Conservation (phyloP, 805 yeast genomes). For the Hanseniaspora valbyensis region DNA sequence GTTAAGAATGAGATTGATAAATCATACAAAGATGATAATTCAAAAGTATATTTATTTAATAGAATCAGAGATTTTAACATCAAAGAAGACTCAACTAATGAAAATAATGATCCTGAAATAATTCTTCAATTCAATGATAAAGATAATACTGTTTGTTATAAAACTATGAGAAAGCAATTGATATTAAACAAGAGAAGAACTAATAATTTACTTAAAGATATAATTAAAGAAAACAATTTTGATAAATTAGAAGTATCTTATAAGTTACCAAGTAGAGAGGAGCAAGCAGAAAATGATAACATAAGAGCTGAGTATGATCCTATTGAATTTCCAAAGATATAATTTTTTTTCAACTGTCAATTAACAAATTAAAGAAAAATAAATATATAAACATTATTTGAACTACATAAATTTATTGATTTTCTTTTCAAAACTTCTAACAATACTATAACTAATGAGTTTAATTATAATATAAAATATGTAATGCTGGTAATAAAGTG, state of each 20-base stretch:
- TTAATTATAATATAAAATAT: too few species aligned
- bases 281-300: constrained; percentile 46
- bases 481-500: too few species aligned
- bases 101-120: constrained; percentile 38
- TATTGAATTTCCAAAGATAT: constrained; percentile 42
- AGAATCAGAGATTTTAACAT: constrained; percentile 75
- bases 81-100: constrained; percentile 29
- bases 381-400: not conserved
- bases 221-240: constrained; percentile 44
- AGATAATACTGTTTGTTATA: constrained; percentile 54
- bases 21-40: constrained; percentile 37
- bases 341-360: too few species aligned
- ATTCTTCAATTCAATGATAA: constrained; percentile 49
- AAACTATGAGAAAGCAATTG: constrained; percentile 65
- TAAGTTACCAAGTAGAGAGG: constrained; percentile 54
- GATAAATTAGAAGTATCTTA: constrained; percentile 45
- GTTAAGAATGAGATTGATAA: constrained; percentile 23
- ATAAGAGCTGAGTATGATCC: constrained; percentile 57
- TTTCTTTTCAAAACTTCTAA: too few species aligned
- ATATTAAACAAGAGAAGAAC: constrained; percentile 80
- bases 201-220: constrained; percentile 30
- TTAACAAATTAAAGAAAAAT: not conserved
- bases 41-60: constrained; percentile 43
- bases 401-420: not conserved
- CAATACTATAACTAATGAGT: too few species aligned